Evolutionary conservation across 2,329 filamentous ascomycete species (phyloP), one percentile per base, ranked within the genome.

Genomic region (Blastomyces percursus): DNA sequence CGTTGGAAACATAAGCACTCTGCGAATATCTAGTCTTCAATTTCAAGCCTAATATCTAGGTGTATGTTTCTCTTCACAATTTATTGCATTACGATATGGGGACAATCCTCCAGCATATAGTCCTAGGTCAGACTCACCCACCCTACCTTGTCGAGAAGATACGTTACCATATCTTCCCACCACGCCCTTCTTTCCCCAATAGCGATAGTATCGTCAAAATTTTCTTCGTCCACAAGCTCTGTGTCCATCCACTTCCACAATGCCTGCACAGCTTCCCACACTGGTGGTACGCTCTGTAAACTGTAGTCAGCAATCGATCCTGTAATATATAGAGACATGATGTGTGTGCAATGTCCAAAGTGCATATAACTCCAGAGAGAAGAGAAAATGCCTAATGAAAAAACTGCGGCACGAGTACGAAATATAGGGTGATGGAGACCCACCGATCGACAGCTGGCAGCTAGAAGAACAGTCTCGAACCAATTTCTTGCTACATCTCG

Each of bases 401-500:
- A 38, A 38, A 3, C 35, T 1, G 35, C 1, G 35, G 35, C 35
- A 11, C 9, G 9, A 38, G 35, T 11, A 38, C 9, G 35, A n/a
- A 44, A 44, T 44, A 44, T 44, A 44, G 16, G 0, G 16, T 44
- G 14, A 19, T 44, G 16, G 40, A 12, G 19, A 19, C 40, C 19
- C 40, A 44, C 40, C 12, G 40, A 44, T 44, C 40, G 40, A 44
- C 40, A 44, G 40, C 40, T 44, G 40, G 40, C 40, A 44, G 40
- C 40, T 44, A 44, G 19, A 5, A 44, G 40, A 44, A 44, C 40
- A 14, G 40, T 44, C 42, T 57, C 40, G 30, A 64, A 64, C 62
- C 62, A 64, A 19, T 64, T 44, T 21, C 54, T 27, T 11, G 55
- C 63, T 14, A 63, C 58, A 32, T n/a, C 50, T 24, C 64, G 63